These are phyloP conservation scores for Phytopythium aichiense DNA, from an alignment of 352 stramenopile genomes.

Conservation along the genomic window DNA sequence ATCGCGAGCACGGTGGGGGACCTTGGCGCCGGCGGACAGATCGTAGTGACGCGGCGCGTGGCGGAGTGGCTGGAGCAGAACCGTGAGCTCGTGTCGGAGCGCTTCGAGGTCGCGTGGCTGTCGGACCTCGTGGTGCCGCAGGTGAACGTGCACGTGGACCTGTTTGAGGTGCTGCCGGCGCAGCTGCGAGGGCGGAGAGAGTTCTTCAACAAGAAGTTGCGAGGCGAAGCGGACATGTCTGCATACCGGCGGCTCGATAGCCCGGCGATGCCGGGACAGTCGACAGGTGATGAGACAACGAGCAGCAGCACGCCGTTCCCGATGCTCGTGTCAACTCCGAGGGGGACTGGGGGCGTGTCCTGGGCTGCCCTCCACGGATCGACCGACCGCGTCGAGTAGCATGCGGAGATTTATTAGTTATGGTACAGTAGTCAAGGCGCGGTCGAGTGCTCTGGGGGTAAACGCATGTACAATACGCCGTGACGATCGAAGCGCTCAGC, in stretches of 20 bases:
- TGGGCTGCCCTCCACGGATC: neutral
- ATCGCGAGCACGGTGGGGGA: constrained; percentile 51
- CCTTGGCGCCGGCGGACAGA: constrained; percentile 42
- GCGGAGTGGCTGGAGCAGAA: constrained; percentile 29
- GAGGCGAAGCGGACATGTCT: neutral
- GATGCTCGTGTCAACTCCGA: neutral
- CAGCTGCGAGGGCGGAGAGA: neutral
- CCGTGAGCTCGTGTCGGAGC: constrained; percentile 12
- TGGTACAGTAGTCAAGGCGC: too few relatives aligned
- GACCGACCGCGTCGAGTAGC: neutral
- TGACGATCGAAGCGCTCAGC: neutral
- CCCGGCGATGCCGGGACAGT: neutral
- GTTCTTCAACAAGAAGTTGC: neutral
- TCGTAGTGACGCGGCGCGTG: constrained; percentile 41
- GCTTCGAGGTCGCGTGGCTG: constrained; percentile 23
- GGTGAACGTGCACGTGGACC: constrained; percentile 21
- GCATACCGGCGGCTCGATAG: neutral
- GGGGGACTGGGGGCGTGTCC: neutral
- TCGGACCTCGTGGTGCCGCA: constrained; percentile 25
- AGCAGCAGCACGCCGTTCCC: constrained; percentile 1
- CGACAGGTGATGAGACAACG: neutral
- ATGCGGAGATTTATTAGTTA: neutral
- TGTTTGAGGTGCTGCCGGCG: constrained; percentile 27
- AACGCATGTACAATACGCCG: neutral
- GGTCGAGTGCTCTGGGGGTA: neutral